Evolutionary conservation across 441 rosid genomes (phyloP), one percentile per base, ranked within the genome.

Genomic region (Euphorbia celastroides): DNA sequence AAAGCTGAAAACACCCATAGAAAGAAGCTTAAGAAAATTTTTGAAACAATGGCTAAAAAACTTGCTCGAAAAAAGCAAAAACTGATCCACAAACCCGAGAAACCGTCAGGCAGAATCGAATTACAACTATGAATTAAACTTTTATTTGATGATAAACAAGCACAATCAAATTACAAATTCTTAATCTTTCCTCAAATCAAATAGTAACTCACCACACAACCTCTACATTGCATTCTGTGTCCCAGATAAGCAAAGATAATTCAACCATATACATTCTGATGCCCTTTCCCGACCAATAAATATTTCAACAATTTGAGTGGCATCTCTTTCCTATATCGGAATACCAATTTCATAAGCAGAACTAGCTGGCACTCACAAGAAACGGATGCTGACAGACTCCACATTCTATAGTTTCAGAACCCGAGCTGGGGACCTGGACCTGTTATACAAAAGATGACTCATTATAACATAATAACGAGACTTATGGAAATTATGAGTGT

Each of bases 321-420:
- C 67, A 56, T 1, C 25, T 55, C 27, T n/a, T 22, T n/a, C 52
- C 62, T 46, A 9, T 4, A 19, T 28, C 2, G 30, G 7, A 62
- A 31, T 13, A 22, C 19, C 28, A 41, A 38, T 11, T 20, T 44
- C 28, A 26, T 11, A n/a, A n/a, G 31, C 52, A 23, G 16, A 58
- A 74, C 83, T 80, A 94, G 82, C 84, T 87, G 38, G 98, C 92
- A 74, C 96, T 84, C 42, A 94, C 97, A 26, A 89, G 99, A 78
- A 94, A 94, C 54, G 98, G 94, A 60, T 84, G 96, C 78, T 94
- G 99, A 79, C 99, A 94, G 68, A 94, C 98, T 36, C 99, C 98
- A 44, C 99, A 94, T 73, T 94, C 99, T 30, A 94, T 89, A 34
- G 96, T 92, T 82, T 94, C 97, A 30, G 98, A 94, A 70, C 99